Conservation (phyloP, 1,139 yeast species). For the Lodderomyces parapsilosis region DNA sequence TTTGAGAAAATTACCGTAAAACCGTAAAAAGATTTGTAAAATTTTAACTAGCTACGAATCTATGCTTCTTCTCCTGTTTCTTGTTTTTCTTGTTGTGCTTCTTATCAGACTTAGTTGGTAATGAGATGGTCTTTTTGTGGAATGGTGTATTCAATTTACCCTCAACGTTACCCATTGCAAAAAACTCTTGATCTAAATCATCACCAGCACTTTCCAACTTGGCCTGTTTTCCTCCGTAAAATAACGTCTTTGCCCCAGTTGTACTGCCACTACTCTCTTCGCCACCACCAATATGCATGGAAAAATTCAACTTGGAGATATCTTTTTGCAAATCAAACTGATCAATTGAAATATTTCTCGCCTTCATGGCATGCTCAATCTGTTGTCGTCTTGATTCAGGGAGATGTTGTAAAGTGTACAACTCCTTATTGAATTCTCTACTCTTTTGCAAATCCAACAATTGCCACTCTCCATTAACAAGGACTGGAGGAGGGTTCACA, state of each 20-base stretch:
- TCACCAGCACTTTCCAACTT: slow-evolving; percentile 74
- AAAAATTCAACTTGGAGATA: slow-evolving; percentile 70
- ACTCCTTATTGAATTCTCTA: slow-evolving; percentile 66
- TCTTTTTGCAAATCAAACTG: slow-evolving; percentile 68
- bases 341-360: slow-evolving; percentile 50
- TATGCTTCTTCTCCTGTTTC: slow-evolving; percentile 52
- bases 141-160: slow-evolving; percentile 72
- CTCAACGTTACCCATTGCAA: slow-evolving; percentile 60
- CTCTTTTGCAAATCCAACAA: slow-evolving; percentile 45
- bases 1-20: background rate
- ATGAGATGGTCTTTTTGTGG: slow-evolving; percentile 47
- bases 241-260: slow-evolving; percentile 44
- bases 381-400: slow-evolving; percentile 77
- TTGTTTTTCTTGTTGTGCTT: slow-evolving; percentile 81
- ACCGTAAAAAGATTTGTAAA: background rate
- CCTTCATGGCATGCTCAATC: slow-evolving; percentile 56
- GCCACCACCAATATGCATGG: slow-evolving; percentile 62
- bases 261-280: slow-evolving; percentile 14
- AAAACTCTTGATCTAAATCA: slow-evolving; percentile 82
- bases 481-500: slow-evolving; percentile 83
- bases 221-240: slow-evolving; percentile 80
- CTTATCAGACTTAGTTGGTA: slow-evolving; percentile 41
- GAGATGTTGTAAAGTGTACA: slow-evolving; percentile 62
- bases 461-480: slow-evolving; percentile 39
- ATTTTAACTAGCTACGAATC: slow-evolving; percentile 40